Conservation (phyloP, 768 basidiomycete species). For the Podaxis sp. region DNA sequence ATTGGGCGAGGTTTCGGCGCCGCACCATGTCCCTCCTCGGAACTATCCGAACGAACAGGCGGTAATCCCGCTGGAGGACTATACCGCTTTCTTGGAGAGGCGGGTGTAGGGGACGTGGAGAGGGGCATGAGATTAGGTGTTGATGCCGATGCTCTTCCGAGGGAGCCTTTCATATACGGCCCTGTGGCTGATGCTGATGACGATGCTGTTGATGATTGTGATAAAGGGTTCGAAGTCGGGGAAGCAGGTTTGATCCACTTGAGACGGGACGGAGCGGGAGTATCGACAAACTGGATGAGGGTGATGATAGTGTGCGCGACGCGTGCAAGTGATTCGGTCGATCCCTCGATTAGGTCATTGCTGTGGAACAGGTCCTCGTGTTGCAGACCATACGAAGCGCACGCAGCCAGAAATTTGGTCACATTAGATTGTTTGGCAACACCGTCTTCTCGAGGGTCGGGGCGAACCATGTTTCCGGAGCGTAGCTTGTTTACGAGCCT, state of each 20-base stretch:
- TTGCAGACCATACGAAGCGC: constrained; percentile 62
- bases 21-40: constrained; percentile 35
- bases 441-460: constrained; percentile 69
- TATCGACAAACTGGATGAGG: constrained; percentile 62
- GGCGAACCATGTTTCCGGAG: constrained; percentile 55
- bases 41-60: constrained; percentile 55
- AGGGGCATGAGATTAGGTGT: constrained; percentile 57
- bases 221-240: neutral
- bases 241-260: constrained; percentile 32
- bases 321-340: constrained; percentile 61
- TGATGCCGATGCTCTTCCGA: constrained; percentile 53
- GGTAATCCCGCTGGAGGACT: constrained; percentile 52
- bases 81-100: constrained; percentile 46
- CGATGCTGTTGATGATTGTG: constrained; percentile 5
- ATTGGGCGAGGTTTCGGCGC: constrained; percentile 8
- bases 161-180: constrained; percentile 37
- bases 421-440: constrained; percentile 67
- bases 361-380: constrained; percentile 64
- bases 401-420: constrained; percentile 76
- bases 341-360: constrained; percentile 66
- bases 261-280: constrained; percentile 42
- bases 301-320: constrained; percentile 76
- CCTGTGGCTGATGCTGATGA: constrained; percentile 16
- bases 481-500: constrained; percentile 82
- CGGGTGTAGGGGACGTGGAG: constrained; percentile 36